Base-by-base conservation (phyloP, 495 filamentous ascomycete genomes). In the Aspergillus sclerotioniger region DNA sequence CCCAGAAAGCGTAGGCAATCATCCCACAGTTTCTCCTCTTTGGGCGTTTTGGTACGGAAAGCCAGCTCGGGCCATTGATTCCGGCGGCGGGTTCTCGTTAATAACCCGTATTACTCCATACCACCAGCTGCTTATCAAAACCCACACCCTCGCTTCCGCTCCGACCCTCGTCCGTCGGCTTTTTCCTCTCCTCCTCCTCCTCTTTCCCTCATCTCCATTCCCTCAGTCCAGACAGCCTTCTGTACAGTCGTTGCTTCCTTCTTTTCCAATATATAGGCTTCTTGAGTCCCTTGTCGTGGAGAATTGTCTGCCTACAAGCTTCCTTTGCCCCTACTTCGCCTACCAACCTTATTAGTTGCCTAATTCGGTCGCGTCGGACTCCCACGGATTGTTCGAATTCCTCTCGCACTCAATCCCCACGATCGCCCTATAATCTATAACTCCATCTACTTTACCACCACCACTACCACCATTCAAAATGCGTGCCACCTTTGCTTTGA, bases 401-500 rank as follows among this genome's bases (percentile, higher is more conserved):
- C 65, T 57, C 64, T 67, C 64, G n/a, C 54, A 49, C 35, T 50
- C 44, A 46, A 53, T 37, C 50, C 60, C 57, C 46, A 39, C n/a
- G 44, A 51, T 47, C 54, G 49, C 59, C 48, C 48, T 60, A 51
- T 57, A 57, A 51, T 57, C 47, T 49, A 35, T 48, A 41, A 33
- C 41, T 63, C 46, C 39, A 60, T 54, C 41, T 50, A 46, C 53
- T 44, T 31, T 32, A 7, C 31, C 9, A 8, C 19, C 0, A 60
- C 33, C 51, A 7, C 31, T 3, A 8, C 19, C 0, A 60, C 33
- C 51, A 41, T 57, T 66, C 70, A 80, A 59, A 63, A 86, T 93
- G 87, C 85, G 80, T 67, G 77, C 83, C 57, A 88, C 90, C 57
- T 76, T 77, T 65, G 81, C 76, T 62, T 80, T 93, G 57, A 83